Percentiles rank a stretch among this genome's conserved stretches.
Conservation (phyloP, 768 basidiomycete genomes). For the Pulveroboletus sp. region DNA sequence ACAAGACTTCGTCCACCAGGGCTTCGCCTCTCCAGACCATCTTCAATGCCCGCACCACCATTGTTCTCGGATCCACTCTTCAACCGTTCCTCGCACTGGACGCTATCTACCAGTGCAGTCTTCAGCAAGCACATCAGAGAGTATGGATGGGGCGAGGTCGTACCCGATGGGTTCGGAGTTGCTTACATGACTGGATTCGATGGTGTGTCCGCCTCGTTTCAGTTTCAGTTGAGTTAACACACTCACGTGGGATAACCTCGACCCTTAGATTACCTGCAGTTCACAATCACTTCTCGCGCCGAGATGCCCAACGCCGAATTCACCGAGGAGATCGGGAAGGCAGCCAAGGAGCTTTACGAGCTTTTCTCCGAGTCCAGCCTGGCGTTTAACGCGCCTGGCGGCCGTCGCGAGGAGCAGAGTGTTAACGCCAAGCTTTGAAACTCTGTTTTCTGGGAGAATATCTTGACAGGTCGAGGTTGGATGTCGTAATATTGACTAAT, state of each 20-base stretch:
- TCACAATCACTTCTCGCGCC: conserved; percentile 81
- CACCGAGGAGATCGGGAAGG: conserved; percentile 59
- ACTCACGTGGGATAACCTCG: conserved; percentile 1
- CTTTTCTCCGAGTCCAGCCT: conserved; percentile 37
- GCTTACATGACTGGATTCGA: conserved; percentile 92
- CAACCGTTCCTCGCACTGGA: conserved; percentile 74
- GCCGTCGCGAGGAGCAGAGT: background rate
- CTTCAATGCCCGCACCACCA: conserved; percentile 61
- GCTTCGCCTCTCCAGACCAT: conserved; percentile 60
- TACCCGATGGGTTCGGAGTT: conserved; percentile 91
- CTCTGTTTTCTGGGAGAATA: too few species aligned
- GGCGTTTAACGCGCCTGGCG: background rate
- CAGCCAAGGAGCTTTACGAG: conserved; percentile 66
- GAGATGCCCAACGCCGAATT: conserved; percentile 81
- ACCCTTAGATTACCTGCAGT: conserved; percentile 70
- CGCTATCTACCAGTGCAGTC: conserved; percentile 84
- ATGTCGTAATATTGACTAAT: background rate
- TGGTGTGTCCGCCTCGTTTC: conserved; percentile 39
- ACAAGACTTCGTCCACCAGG: conserved; percentile 42
- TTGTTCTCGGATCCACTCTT: conserved; percentile 76
- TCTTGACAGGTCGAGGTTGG: background rate
- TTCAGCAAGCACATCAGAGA: conserved; percentile 79
- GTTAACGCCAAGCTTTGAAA: conserved; percentile 21
- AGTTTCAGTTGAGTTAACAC: background rate
- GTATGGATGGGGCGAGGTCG: conserved; percentile 96